Evolutionary conservation across 2,329 filamentous ascomycete genomes (phyloP).

Genomic region (Cordyceps militaris): DNA sequence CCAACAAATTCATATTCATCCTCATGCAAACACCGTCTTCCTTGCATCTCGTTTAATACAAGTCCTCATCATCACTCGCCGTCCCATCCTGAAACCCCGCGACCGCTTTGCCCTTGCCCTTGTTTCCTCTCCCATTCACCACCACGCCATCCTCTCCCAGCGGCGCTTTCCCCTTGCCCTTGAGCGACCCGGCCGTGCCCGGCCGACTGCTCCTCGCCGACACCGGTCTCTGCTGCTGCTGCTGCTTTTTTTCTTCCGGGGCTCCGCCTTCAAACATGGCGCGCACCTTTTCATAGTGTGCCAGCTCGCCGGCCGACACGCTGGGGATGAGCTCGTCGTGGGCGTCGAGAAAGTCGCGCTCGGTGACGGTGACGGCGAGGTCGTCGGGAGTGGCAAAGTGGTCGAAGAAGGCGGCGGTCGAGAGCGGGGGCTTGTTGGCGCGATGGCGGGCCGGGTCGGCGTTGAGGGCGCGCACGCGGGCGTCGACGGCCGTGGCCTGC

Average conservation of each 20-base stretch:
- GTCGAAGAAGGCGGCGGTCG: constrained; percentile 93
- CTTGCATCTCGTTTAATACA: constrained; percentile 36
- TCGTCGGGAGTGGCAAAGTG: constrained; percentile 79
- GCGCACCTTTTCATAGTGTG: constrained; percentile 83
- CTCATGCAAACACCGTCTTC: not conserved
- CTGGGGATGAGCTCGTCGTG: constrained; percentile 83
- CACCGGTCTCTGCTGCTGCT: constrained; percentile 18
- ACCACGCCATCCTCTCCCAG: constrained; percentile 29
- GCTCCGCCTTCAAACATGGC: constrained; percentile 66
- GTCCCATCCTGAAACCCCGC: constrained; percentile 45
- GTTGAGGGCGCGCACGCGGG: constrained; percentile 69
- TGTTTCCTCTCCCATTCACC: constrained; percentile 26
- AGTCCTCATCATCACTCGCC: constrained; percentile 49
- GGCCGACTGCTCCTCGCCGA: constrained; percentile 27
- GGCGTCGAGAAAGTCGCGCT: constrained; percentile 79
- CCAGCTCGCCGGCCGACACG: constrained; percentile 85
- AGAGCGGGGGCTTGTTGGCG: constrained; percentile 45
- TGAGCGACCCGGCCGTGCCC: constrained; percentile 16
- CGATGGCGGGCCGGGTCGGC: constrained; percentile 26
- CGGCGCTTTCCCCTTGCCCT: constrained; percentile 29
- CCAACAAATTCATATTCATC: not conserved
- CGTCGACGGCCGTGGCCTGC: constrained; percentile 75
- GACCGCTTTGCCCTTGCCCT: constrained; percentile 51
- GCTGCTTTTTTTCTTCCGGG: constrained; percentile 24
- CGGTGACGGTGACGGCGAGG: constrained; percentile 77